A percentile compares a stretch with the other conserved stretches of the same genome.
phyloP scores from a whole-genome alignment of 345 rosid species.

The Raphanus raphanistrum region DNA sequence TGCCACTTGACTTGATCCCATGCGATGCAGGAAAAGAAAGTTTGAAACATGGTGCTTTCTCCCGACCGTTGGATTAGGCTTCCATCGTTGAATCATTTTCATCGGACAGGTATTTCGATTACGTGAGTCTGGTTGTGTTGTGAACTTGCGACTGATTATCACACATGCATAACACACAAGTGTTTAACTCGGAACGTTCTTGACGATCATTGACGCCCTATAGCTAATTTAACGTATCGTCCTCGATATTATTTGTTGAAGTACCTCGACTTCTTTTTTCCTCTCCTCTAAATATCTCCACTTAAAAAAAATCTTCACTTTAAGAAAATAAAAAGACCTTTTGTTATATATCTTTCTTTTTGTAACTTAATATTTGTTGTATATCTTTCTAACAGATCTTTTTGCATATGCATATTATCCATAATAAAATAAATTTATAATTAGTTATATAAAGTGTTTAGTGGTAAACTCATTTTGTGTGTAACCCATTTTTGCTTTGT shows the following conservation, averaged over 20 bases:
- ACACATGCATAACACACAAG: not conserved
- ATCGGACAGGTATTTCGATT: constrained; percentile 20
- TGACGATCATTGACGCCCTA: not conserved
- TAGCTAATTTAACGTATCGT: not conserved
- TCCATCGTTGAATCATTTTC: not conserved
- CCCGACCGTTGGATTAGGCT: constrained; percentile 19
- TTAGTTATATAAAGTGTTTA: not conserved
- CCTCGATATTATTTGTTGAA: not conserved
- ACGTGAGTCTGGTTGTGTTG: not conserved
- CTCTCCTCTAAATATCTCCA: not conserved
- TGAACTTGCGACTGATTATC: not conserved
- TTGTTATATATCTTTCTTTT: not conserved
- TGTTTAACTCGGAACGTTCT: not conserved
- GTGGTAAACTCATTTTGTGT: not conserved
- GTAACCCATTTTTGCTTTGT: not conserved
- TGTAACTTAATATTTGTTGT: not conserved
- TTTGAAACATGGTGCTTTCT: not conserved
- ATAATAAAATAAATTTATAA: too few species aligned
- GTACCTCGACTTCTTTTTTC: not conserved
- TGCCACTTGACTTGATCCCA: constrained; percentile 26
- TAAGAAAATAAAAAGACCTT: not conserved
- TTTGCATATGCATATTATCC: not conserved
- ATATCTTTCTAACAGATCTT: not conserved
- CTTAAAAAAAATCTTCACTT: not conserved
- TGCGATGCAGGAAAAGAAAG: constrained; percentile 7